Conservation (phyloP, 306 rosid species). For the Gastrolobium villosum region DNA sequence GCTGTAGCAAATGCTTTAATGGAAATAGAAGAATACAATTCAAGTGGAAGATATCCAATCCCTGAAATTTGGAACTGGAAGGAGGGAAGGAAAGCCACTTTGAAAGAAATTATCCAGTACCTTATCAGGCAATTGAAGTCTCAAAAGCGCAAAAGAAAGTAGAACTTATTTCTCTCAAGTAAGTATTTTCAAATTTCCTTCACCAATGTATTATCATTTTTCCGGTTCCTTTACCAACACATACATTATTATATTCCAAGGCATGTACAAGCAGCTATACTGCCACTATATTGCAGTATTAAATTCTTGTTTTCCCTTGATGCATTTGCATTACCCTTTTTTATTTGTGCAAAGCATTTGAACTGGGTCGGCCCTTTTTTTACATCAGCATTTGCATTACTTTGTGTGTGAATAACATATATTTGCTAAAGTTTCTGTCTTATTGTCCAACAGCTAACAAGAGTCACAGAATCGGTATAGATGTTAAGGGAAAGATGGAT, state of each 20-base stretch:
- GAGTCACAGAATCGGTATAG: background rate
- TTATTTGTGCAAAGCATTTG: background rate
- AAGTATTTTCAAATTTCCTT: background rate
- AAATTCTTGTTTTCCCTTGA: background rate
- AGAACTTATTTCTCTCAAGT: background rate
- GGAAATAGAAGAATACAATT: conserved; percentile 72
- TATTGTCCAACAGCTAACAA: background rate
- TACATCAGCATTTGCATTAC: no score
- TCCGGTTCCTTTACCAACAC: background rate
- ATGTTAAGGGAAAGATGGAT: background rate
- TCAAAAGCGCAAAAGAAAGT: conserved; percentile 49
- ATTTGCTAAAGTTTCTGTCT: background rate
- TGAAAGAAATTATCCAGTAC: conserved; percentile 54
- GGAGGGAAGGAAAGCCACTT: conserved; percentile 55
- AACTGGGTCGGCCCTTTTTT: no score
- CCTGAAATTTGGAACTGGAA: conserved; percentile 69
- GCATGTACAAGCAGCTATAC: background rate
- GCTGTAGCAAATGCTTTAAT: conserved; percentile 62
- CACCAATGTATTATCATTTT: background rate
- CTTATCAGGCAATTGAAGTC: conserved; percentile 46
- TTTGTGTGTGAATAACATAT: background rate
- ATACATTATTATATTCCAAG: background rate
- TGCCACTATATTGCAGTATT: background rate
- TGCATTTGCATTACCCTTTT: background rate
- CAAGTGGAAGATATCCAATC: conserved; percentile 68